These are phyloP conservation scores for Globisporangium camurandrum DNA, from an alignment of 352 stramenopile species.

Conservation along the genomic window DNA sequence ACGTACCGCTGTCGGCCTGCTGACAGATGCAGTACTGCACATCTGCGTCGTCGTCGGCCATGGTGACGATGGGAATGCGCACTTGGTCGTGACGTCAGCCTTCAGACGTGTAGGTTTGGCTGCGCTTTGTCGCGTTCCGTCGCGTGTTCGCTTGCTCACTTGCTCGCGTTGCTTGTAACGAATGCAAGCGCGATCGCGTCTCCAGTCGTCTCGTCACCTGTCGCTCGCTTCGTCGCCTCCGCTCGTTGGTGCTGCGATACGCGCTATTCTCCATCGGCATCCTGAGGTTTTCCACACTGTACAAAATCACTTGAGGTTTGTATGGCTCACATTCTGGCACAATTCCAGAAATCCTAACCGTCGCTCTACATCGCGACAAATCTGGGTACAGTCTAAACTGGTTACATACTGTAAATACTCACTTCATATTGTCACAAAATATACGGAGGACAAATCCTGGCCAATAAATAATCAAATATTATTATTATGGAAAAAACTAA, in stretches of 20 bases:
- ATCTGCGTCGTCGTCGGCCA: slow-evolving; percentile 25
- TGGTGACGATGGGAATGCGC: slow-evolving; percentile 7
- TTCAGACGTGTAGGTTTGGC: not conserved
- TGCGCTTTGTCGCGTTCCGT: slow-evolving; percentile 1
- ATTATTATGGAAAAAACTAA: no score
- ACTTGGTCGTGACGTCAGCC: not conserved
- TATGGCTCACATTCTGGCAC: not conserved
- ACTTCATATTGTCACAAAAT: not conserved
- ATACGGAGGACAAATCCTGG: not conserved
- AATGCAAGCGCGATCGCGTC: slow-evolving; percentile 3
- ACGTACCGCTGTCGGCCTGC: slow-evolving; percentile 63
- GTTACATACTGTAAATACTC: no score
- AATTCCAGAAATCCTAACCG: not conserved
- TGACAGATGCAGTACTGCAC: slow-evolving; percentile 82
- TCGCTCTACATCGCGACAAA: not conserved
- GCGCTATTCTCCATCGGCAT: not conserved
- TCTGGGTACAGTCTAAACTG: no score
- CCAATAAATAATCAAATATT: not conserved
- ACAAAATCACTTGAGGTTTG: slow-evolving; percentile 1
- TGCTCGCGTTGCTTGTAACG: not conserved
- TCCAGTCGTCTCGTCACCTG: not conserved
- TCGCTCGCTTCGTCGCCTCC: not conserved
- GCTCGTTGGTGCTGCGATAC: not conserved
- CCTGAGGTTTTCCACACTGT: not conserved
- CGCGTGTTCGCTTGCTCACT: slow-evolving; percentile 1